These are phyloP conservation scores for Talaromyces marneffei DNA, from an alignment of 2,329 filamentous ascomycete species.

Conservation along the genomic window DNA sequence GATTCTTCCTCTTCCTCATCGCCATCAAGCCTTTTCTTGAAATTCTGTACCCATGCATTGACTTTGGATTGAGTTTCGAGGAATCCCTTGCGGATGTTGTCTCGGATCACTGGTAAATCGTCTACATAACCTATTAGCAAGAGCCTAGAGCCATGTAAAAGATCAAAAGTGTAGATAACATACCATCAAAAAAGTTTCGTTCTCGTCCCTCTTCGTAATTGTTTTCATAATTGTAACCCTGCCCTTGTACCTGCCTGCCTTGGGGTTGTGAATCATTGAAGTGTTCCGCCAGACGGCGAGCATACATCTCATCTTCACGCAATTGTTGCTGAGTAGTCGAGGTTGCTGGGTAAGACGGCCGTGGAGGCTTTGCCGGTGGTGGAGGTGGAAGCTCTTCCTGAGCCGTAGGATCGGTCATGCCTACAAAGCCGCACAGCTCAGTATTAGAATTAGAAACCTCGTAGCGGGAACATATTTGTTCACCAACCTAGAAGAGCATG, in stretches of 20 bases:
- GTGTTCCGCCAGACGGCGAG: conserved; percentile 86
- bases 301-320: conserved; percentile 85
- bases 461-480: neutral
- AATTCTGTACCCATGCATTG: conserved; percentile 82
- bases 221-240: conserved; percentile 52
- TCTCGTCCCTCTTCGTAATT: conserved; percentile 56
- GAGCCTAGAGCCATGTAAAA: neutral
- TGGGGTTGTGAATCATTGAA: conserved; percentile 53
- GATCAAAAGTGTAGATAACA: neutral
- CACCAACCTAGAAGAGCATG: conserved; percentile 77
- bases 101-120: conserved; percentile 84
- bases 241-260: conserved; percentile 26
- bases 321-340: conserved; percentile 68
- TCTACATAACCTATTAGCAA: conserved; percentile 47
- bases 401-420: conserved; percentile 77
- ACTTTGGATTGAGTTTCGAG: conserved; percentile 88
- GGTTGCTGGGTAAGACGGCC: conserved; percentile 52
- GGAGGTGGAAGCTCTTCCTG: conserved; percentile 62
- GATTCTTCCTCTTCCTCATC: conserved; percentile 64
- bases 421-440: conserved; percentile 37
- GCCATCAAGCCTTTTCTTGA: conserved; percentile 92
- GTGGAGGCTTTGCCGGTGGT: conserved; percentile 72
- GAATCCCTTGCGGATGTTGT: conserved; percentile 92
- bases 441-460: neutral
- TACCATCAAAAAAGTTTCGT: conserved; percentile 81